These are phyloP conservation scores for Rhodotorula glutinis DNA, from an alignment of 1,284 basidiomycete species.

Conservation along the genomic window DNA sequence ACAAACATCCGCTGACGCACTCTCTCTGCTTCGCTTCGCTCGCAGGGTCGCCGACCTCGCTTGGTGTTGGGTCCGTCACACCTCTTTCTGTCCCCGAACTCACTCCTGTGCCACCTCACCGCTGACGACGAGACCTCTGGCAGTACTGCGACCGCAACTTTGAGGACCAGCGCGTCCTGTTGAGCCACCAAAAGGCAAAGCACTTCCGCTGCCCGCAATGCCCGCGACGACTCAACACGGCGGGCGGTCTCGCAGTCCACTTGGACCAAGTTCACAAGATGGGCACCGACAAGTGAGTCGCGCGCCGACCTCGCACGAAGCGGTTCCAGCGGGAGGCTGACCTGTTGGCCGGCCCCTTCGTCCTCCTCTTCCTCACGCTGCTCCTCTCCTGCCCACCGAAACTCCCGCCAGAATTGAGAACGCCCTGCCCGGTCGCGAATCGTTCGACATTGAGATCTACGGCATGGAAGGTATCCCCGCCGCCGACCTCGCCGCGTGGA, in stretches of 20 bases:
- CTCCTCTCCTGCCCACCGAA: too few species aligned
- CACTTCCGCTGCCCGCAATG: slow-evolving; percentile 84
- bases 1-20: too few species aligned
- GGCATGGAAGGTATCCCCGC: slow-evolving; percentile 98
- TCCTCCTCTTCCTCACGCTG: too few species aligned
- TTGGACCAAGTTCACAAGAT: slow-evolving; percentile 98
- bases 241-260: slow-evolving; percentile 96
- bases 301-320: too few species aligned
- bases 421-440: slow-evolving; percentile 90
- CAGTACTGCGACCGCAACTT: slow-evolving; percentile 97
- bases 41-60: slow-evolving; percentile 28
- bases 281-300: slow-evolving; percentile 83
- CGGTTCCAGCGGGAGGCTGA: background rate
- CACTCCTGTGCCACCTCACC: too few species aligned
- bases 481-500: slow-evolving; percentile 91
- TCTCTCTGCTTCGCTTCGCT: too few species aligned
- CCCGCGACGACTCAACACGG: slow-evolving; percentile 91
- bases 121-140: too few species aligned
- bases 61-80: slow-evolving; percentile 26
- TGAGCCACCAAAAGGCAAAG: slow-evolving; percentile 99
- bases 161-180: slow-evolving; percentile 82
- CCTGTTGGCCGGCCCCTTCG: too few species aligned
- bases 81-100: background rate
- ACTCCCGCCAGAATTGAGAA: slow-evolving; percentile 74
- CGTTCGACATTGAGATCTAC: slow-evolving; percentile 98